Conservation (phyloP, 202 grass and related monocot genomes). For the Elaeis oleifera region DNA sequence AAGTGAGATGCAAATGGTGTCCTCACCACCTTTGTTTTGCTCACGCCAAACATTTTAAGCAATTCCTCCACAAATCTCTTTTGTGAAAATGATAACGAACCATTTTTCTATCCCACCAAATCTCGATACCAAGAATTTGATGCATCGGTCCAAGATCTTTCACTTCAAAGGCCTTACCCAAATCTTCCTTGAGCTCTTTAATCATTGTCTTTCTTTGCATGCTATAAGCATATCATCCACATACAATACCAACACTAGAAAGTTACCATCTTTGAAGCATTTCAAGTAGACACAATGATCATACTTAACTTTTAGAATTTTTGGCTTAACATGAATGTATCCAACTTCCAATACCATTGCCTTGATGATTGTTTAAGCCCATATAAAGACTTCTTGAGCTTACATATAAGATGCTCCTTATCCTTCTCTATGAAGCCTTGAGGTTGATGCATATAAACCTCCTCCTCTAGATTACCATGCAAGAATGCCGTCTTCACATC, state of each 20-base stretch:
- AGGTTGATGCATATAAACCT: not conserved
- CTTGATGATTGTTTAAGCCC: not conserved
- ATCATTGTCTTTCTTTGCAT: not conserved
- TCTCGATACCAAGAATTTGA: too few species aligned
- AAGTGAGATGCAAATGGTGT: not conserved
- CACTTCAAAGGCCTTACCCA: not conserved
- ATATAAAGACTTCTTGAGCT: not conserved
- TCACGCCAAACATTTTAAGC: not conserved
- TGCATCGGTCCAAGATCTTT: not conserved
- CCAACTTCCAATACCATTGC: not conserved
- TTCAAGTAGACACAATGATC: not conserved
- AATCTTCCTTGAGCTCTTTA: not conserved
- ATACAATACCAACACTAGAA: not conserved
- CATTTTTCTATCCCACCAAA: not conserved
- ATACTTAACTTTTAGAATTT: not conserved
- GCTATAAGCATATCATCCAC: not conserved
- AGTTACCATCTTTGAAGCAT: not conserved
- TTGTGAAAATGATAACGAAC: not conserved
- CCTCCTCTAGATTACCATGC: not conserved
- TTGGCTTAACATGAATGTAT: not conserved
- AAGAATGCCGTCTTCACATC: not conserved
- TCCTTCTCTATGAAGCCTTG: not conserved
- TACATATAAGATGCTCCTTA: not conserved
- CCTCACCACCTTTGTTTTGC: not conserved
- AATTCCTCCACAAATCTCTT: not conserved